Evolutionary conservation across 1,284 basidiomycete genomes (phyloP).

Genomic region (Ustilago bromivora): DNA sequence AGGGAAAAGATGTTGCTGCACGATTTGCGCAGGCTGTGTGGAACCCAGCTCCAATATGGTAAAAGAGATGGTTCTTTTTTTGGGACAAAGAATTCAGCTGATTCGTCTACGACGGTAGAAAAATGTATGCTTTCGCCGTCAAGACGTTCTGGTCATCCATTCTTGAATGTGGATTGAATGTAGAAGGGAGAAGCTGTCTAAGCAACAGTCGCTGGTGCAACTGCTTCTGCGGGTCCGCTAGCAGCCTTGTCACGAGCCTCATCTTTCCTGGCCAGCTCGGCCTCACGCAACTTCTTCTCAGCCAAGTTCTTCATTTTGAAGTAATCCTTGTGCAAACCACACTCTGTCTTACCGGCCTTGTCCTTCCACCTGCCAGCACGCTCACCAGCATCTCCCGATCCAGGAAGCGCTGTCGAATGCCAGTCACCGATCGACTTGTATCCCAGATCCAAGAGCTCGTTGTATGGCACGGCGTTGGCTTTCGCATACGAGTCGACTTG

Average conservation of each 20-base stretch:
- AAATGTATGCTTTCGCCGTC: background rate
- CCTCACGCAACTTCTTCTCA: constrained; percentile 64
- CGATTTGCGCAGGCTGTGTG: background rate
- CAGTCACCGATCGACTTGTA: constrained; percentile 96
- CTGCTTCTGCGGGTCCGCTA: background rate
- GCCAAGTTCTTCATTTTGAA: constrained; percentile 66
- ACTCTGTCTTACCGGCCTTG: constrained; percentile 88
- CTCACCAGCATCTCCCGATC: constrained; percentile 76
- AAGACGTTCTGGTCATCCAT: background rate
- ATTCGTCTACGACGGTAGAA: background rate
- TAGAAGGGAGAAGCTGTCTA: background rate
- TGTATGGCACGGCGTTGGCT: constrained; percentile 86
- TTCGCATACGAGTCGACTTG: constrained; percentile 88
- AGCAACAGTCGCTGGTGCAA: constrained; percentile 5
- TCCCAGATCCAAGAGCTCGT: constrained; percentile 87
- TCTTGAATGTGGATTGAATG: background rate
- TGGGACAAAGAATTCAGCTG: background rate
- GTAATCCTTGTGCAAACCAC: constrained; percentile 80
- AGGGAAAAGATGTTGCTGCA: background rate
- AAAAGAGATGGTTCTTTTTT: constrained; percentile 15
- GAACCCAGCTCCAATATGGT: background rate
- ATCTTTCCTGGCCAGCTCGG: constrained; percentile 61
- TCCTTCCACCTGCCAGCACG: constrained; percentile 92
- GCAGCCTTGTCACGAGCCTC: constrained; percentile 44
- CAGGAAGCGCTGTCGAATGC: constrained; percentile 84